Evolutionary conservation across 2,329 filamentous ascomycete genomes (phyloP).

Genomic region (Venturia aucupariae): DNA sequence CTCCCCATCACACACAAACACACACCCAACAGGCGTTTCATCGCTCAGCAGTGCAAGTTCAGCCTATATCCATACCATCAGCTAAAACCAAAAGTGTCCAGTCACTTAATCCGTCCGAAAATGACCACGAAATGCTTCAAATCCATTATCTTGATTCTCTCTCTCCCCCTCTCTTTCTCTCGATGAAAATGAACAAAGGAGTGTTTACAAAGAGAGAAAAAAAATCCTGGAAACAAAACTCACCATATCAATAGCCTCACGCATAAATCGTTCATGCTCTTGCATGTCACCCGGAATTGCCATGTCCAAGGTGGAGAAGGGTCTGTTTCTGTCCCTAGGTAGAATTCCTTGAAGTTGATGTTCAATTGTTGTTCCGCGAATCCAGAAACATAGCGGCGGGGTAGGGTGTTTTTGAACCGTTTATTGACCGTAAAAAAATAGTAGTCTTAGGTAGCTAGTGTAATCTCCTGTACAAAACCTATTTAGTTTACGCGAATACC

Average conservation of each 20-base stretch:
- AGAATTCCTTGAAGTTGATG: too few relatives aligned
- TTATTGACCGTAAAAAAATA: too few relatives aligned
- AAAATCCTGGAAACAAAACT: conserved; percentile 14
- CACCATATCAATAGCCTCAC: conserved; percentile 80
- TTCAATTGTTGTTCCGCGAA: too few relatives aligned
- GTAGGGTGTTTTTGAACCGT: too few relatives aligned
- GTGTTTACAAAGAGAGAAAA: neutral
- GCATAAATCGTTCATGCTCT: conserved; percentile 59
- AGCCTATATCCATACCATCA: conserved; percentile 56
- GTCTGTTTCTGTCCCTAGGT: too few relatives aligned
- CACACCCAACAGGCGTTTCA: conserved; percentile 94
- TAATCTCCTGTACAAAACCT: too few relatives aligned
- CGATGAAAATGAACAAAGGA: neutral
- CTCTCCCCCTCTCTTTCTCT: neutral
- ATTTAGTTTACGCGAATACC: too few relatives aligned
- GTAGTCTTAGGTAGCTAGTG: too few relatives aligned
- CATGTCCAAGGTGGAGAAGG: neutral
- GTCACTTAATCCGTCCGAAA: too few relatives aligned
- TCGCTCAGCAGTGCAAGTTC: conserved; percentile 74
- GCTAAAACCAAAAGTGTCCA: too few relatives aligned
- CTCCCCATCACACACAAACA: conserved; percentile 70
- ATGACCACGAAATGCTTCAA: neutral
- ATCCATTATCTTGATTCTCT: neutral
- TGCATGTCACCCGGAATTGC: conserved; percentile 8
- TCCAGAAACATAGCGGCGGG: too few relatives aligned